A percentile compares a stretch with the other conserved stretches of the same genome.
Evolutionary conservation across 257 asterid species (phyloP).

Genomic region (Nyctanthes arbortristis): DNA sequence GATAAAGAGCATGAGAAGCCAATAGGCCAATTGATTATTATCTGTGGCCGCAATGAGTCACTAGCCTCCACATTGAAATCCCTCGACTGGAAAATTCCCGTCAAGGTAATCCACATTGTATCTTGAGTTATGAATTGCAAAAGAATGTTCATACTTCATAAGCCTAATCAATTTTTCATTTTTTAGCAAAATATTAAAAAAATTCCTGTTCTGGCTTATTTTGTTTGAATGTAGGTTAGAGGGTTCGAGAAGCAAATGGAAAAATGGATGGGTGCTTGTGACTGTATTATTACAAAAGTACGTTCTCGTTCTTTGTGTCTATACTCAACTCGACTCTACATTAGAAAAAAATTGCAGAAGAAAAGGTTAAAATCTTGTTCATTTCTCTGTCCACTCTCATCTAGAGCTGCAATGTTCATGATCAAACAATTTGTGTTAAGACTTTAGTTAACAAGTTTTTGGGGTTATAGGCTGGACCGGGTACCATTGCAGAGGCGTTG

Average conservation of each 20-base stretch:
- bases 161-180: too few relatives aligned
- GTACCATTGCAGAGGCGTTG: slow-evolving; percentile 94
- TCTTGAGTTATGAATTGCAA: too few relatives aligned
- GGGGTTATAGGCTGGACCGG: slow-evolving; percentile 86
- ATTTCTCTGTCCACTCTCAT: too few relatives aligned
- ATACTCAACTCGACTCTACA: neutral
- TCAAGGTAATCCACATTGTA: slow-evolving; percentile 50
- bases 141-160: too few relatives aligned
- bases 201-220: neutral
- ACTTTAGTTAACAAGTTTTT: neutral
- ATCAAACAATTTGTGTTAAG: neutral
- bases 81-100: slow-evolving; percentile 86
- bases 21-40: slow-evolving; percentile 73
- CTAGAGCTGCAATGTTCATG: too few relatives aligned
- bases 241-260: slow-evolving; percentile 96
- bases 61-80: slow-evolving; percentile 59
- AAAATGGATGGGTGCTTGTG: slow-evolving; percentile 97
- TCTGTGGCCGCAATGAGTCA: slow-evolving; percentile 87
- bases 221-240: slow-evolving; percentile 48
- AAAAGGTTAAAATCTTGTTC: neutral
- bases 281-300: slow-evolving; percentile 92
- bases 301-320: neutral
- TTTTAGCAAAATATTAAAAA: neutral
- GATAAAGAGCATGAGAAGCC: slow-evolving; percentile 63
- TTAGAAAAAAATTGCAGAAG: too few relatives aligned